Evolutionary conservation across 805 yeast species (phyloP).

Genomic region (Jamesozyma gamospora): DNA sequence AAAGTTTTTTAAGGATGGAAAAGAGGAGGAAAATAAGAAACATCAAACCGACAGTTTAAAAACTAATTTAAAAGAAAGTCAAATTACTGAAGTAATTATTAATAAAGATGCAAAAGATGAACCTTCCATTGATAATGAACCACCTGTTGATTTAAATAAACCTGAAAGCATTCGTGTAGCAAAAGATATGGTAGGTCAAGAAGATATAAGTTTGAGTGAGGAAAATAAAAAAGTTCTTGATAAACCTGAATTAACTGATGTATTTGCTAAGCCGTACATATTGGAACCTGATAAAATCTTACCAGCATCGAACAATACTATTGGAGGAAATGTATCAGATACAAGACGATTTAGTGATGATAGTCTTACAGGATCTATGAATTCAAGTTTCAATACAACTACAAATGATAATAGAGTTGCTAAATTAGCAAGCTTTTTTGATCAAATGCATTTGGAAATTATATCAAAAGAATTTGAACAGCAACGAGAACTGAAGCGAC

Average conservation of each 20-base stretch:
- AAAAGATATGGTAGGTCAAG: background rate
- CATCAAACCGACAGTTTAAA: background rate
- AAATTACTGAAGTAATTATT: background rate
- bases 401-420: slow-evolving; percentile 38
- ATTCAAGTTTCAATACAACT: background rate
- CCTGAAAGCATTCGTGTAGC: background rate
- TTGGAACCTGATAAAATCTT: background rate
- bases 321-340: background rate
- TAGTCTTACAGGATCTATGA: background rate
- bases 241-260: background rate
- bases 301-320: background rate
- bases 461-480: slow-evolving; percentile 76
- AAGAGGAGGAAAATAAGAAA: too few species aligned
- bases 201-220: background rate
- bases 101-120: background rate
- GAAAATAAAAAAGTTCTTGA: background rate
- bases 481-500: slow-evolving; percentile 73
- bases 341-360: background rate
- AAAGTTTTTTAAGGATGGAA: slow-evolving; percentile 40
- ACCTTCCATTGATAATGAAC: background rate
- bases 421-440: slow-evolving; percentile 56
- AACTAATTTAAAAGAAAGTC: background rate
- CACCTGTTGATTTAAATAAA: background rate
- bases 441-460: slow-evolving; percentile 69
- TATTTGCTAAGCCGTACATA: background rate